These are phyloP conservation scores for Pythium volutum DNA, from an alignment of 352 stramenopile genomes.

Conservation along the genomic window DNA sequence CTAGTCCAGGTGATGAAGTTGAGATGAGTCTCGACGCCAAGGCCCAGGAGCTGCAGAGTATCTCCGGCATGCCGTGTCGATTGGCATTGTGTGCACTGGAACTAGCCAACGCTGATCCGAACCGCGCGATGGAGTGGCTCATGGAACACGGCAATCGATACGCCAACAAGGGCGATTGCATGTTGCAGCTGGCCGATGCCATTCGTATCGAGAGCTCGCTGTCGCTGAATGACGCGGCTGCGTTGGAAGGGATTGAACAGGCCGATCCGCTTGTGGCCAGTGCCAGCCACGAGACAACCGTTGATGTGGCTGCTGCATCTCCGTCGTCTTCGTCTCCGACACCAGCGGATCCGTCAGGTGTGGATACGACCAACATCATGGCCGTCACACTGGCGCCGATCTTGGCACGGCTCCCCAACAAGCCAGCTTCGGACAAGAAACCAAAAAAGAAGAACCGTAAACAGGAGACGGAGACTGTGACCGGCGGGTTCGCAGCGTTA, in stretches of 20 bases:
- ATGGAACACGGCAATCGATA: slow-evolving; percentile 79
- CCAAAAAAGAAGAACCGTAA: slow-evolving; percentile 5
- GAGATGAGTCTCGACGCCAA: slow-evolving; percentile 52
- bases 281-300: slow-evolving; percentile 12
- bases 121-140: slow-evolving; percentile 86
- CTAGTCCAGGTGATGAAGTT: neutral
- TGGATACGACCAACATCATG: slow-evolving; percentile 67
- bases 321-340: slow-evolving; percentile 5
- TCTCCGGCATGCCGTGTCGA: slow-evolving; percentile 71
- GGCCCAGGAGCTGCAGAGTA: slow-evolving; percentile 65
- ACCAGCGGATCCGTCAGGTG: slow-evolving; percentile 9
- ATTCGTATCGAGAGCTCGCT: slow-evolving; percentile 47
- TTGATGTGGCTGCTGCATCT: neutral
- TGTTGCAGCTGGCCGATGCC: slow-evolving; percentile 43
- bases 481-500: slow-evolving; percentile 52
- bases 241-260: slow-evolving; percentile 79
- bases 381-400: slow-evolving; percentile 77
- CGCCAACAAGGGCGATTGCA: slow-evolving; percentile 41
- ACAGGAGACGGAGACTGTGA: neutral
- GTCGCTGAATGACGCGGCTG: slow-evolving; percentile 54
- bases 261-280: slow-evolving; percentile 53
- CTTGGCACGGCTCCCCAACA: slow-evolving; percentile 41
- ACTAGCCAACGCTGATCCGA: slow-evolving; percentile 74
- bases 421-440: slow-evolving; percentile 14
- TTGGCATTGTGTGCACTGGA: slow-evolving; percentile 68